Evolutionary conservation across 2,329 filamentous ascomycete genomes (phyloP).

Genomic region (Cryphonectria carpinicola): DNA sequence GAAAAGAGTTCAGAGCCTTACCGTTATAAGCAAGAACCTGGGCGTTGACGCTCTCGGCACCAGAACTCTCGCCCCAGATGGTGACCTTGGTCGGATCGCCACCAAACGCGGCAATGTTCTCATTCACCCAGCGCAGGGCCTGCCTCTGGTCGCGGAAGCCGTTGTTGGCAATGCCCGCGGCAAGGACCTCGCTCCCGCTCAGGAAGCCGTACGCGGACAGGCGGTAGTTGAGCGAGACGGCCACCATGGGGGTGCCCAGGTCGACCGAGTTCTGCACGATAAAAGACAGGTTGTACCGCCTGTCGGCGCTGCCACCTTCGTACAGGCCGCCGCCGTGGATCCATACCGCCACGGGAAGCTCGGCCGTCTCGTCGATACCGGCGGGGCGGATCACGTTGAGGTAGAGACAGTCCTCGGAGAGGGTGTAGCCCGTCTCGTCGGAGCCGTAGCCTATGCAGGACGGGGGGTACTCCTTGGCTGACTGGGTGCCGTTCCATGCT

Average conservation of each 20-base stretch:
- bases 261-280: constrained; percentile 54
- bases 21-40: constrained; percentile 55
- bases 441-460: constrained; percentile 56
- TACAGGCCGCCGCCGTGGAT: constrained; percentile 51
- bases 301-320: constrained; percentile 41
- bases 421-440: constrained; percentile 32
- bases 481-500: constrained; percentile 44
- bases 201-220: constrained; percentile 53
- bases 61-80: constrained; percentile 56
- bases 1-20: neutral
- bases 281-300: constrained; percentile 64
- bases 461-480: constrained; percentile 51
- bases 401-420: constrained; percentile 61
- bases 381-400: constrained; percentile 61
- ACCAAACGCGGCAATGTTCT: constrained; percentile 50
- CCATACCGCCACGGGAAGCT: constrained; percentile 62
- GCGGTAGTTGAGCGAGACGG: constrained; percentile 54
- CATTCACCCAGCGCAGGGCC: constrained; percentile 52
- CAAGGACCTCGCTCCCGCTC: constrained; percentile 43
- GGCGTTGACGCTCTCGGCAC: constrained; percentile 49
- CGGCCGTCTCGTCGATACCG: constrained; percentile 43
- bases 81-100: constrained; percentile 51
- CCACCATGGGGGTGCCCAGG: constrained; percentile 52
- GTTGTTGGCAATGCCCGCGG: constrained; percentile 51
- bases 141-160: constrained; percentile 53